Base-by-base conservation (phyloP, 2,329 filamentous ascomycete species). In the Alternaria dauci region DNA sequence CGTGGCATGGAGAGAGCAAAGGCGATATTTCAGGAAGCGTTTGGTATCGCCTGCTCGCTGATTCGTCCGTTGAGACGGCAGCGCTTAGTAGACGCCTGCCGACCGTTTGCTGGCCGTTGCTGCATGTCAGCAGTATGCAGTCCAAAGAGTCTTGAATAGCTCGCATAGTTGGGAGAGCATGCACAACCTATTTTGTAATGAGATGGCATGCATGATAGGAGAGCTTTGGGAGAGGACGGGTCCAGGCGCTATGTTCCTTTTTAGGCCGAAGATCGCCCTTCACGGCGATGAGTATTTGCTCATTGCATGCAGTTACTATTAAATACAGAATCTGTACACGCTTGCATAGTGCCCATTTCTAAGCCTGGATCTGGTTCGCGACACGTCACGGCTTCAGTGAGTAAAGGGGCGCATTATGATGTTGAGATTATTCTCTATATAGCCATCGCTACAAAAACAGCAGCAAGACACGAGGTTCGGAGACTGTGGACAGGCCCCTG, bases 61-160 rank as follows among this genome's bases (percentile, higher is more conserved):
- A 36, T 25, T 48, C 28, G 46, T 11, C 20, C 12, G 23, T 48
- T 1, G 14, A 14, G 34, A 54, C 32, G 25, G 32, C 26, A 32
- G 55, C 55, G 48, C 55, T 55, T 59, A 26, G 25, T 36, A 59
- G 43, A 42, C 51, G 43, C 57, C 51, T 28, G 43, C 39, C 38
- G 36, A 42, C 42, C 25, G 46, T 30, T 16, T 36, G 12, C 30
- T 36, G 18, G 18, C 20, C 28, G 25, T 32, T 25, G 18, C 30
- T 23, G 46, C 46, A 36, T 4, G 30, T 48, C 18, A 34, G 20
- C 30, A 36, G 34, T n/a, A 6, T 34, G 20, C 18, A 8, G 28
- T 48, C 28, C 3, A 1, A 2, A 25, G n/a, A 6, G 14, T 38
- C 14, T 26, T 25, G 30, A n/a, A 38, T 38, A 38, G 32, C 5